Percentiles rank a stretch among this genome's conserved stretches.
These are phyloP conservation scores for Xylariaceae sp. DNA, from an alignment of 2,329 filamentous ascomycete species.

Conservation along the genomic window DNA sequence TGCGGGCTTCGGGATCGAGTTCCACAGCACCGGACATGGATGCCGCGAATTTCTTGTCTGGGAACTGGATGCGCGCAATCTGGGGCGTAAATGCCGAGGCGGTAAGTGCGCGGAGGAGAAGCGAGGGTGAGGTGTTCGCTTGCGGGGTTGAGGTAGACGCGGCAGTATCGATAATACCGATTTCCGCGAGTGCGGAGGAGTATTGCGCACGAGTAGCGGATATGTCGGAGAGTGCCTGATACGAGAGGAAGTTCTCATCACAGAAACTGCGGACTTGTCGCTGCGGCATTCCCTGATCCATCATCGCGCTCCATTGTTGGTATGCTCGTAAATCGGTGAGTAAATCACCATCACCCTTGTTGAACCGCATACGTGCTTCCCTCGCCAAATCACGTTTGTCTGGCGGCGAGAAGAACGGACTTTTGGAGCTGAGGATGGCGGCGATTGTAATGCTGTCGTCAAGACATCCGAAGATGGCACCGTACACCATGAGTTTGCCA, in stretches of 20 bases:
- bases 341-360: constrained; percentile 74
- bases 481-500: constrained; percentile 92
- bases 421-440: constrained; percentile 82
- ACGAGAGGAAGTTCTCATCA: constrained; percentile 76
- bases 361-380: constrained; percentile 69
- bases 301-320: constrained; percentile 71
- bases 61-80: constrained; percentile 85
- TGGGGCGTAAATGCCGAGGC: constrained; percentile 77
- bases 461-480: constrained; percentile 86
- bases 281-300: constrained; percentile 51
- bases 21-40: constrained; percentile 86
- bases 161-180: constrained; percentile 56
- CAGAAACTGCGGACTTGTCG: constrained; percentile 71
- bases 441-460: constrained; percentile 85
- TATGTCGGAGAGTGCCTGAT: constrained; percentile 82
- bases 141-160: constrained; percentile 31
- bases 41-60: constrained; percentile 89
- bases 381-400: constrained; percentile 80
- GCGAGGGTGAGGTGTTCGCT: constrained; percentile 30
- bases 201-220: constrained; percentile 81
- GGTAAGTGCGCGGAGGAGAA: constrained; percentile 63
- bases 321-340: constrained; percentile 82
- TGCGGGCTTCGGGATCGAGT: constrained; percentile 83
- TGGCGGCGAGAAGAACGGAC: constrained; percentile 78
- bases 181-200: constrained; percentile 76